Evolutionary conservation across 1,284 basidiomycete genomes (phyloP).

Genomic region (Calocybe gambosa): DNA sequence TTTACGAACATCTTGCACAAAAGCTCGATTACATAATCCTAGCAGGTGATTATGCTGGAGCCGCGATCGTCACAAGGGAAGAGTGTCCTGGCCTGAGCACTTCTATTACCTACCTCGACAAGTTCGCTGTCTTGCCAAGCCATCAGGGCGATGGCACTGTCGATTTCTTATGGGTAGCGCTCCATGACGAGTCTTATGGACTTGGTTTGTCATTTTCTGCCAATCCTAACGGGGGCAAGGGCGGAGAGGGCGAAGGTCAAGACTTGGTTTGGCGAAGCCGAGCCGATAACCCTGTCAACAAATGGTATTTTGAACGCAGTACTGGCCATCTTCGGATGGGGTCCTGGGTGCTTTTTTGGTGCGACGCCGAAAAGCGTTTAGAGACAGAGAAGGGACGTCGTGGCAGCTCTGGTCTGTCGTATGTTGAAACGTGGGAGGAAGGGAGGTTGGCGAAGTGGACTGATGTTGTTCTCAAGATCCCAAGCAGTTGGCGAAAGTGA

Average conservation of each 20-base stretch:
- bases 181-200: conserved; percentile 98
- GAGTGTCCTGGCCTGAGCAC: conserved; percentile 30
- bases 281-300: conserved; percentile 93
- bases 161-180: conserved; percentile 97
- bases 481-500: conserved; percentile 69
- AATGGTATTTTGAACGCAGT: conserved; percentile 98
- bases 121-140: conserved; percentile 93
- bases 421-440: conserved; percentile 78
- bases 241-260: conserved; percentile 83
- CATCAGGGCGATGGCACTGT: conserved; percentile 98
- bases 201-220: conserved; percentile 90
- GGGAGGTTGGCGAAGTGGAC: conserved; percentile 77
- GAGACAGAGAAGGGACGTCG: conserved; percentile 60
- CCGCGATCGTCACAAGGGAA: conserved; percentile 93
- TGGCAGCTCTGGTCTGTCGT: conserved; percentile 56
- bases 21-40: conserved; percentile 91
- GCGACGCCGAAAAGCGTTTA: conserved; percentile 86
- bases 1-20: conserved; percentile 73
- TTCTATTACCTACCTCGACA: conserved; percentile 92
- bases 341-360: conserved; percentile 96
- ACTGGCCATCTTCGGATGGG: conserved; percentile 86
- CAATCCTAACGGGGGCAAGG: conserved; percentile 91
- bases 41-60: conserved; percentile 94
- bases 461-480: conserved; percentile 67
- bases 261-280: conserved; percentile 96